Base-by-base conservation (phyloP, 2,329 filamentous ascomycete species). In the Ophiosphaerella narmari region DNA sequence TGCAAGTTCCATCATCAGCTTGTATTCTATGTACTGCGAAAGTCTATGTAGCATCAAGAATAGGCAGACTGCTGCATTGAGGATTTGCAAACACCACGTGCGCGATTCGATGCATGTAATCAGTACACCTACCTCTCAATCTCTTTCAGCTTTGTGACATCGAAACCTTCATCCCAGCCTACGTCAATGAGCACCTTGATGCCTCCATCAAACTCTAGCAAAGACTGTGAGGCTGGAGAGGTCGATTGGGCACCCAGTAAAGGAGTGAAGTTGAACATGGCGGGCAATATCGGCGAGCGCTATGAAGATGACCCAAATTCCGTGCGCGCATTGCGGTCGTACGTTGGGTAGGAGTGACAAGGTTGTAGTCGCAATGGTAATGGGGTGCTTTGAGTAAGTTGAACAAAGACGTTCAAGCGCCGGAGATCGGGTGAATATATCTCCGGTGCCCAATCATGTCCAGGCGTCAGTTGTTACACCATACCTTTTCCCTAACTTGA, bases 241-340 rank as follows among this genome's bases (percentile, higher is more conserved):
- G 89, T 85, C 43, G 90, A 92, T 68, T 95, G 90, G 54, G 94
- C 93, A 71, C 94, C 94, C 63, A 96, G 87, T 50, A 99, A 81
- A 39, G 94, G 87, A 67, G 89, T 95, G 76, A 97, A 97, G 60
- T 89, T 96, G 80, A 99, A 97, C 94, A 99, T 99, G 66, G 59
- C 52, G 29, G 48, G 41, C 14, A 44, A 29, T 37, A 29, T 43
- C 48, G 41, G 26, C 49, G 21, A 13, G 21, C 39, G 11, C 33
- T n/a, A 9, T 44, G 5, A 31, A 47, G 33, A 41, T 48, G 48
- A 54, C 37, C 38, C 29, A 33, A n/a, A 7, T n/a, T 29, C 34
- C 32, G 43, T 7, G 32, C 24, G 24, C 36, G 54, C 56, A 59
- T 57, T 24, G 41, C 39, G 34, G 12, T 46, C 39, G 34, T 33